phyloP scores from a whole-genome alignment of 768 basidiomycete species.

The Cubamyces lactineus region DNA sequence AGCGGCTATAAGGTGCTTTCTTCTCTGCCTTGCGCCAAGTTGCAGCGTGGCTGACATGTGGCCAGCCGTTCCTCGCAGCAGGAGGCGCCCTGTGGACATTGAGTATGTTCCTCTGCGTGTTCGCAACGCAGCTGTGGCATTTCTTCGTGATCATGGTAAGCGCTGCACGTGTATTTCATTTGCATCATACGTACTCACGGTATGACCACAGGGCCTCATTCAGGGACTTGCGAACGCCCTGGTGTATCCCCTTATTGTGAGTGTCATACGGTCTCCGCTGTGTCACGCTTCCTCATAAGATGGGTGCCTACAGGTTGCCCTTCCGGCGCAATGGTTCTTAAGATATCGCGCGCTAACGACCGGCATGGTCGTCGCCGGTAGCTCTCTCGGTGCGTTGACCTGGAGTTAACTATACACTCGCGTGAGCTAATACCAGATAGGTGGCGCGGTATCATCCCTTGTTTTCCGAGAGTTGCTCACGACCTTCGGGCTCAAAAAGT shows the following conservation, averaged over 20 bases:
- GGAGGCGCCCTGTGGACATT: conserved; percentile 32
- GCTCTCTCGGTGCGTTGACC: conserved; percentile 20
- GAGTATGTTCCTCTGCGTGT: conserved; percentile 28
- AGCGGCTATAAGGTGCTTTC: conserved; percentile 27
- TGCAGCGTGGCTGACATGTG: not conserved
- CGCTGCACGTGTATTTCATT: not conserved
- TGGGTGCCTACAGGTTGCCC: conserved; percentile 18
- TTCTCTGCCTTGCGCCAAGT: not conserved
- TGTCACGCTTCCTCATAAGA: not conserved
- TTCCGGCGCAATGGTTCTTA: conserved; percentile 40
- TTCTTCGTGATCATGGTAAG: conserved; percentile 28
- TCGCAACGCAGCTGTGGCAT: conserved; percentile 31
- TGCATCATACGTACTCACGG: not conserved
- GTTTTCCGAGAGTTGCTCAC: conserved; percentile 28
- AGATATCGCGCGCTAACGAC: conserved; percentile 35
- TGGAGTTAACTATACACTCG: no score
- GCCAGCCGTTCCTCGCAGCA: conserved; percentile 25
- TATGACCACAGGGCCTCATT: conserved; percentile 17
- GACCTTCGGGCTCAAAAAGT: conserved; percentile 22
- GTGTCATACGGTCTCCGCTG: not conserved
- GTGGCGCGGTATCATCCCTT: conserved; percentile 31
- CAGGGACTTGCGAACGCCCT: conserved; percentile 27
- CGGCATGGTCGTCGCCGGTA: conserved; percentile 39
- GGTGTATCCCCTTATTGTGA: conserved; percentile 27
- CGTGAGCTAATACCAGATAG: not conserved